A percentile compares a stretch with the other conserved stretches of the same genome.
Conservation (phyloP, 306 rosid genomes). For the Sicyos edulis region DNA sequence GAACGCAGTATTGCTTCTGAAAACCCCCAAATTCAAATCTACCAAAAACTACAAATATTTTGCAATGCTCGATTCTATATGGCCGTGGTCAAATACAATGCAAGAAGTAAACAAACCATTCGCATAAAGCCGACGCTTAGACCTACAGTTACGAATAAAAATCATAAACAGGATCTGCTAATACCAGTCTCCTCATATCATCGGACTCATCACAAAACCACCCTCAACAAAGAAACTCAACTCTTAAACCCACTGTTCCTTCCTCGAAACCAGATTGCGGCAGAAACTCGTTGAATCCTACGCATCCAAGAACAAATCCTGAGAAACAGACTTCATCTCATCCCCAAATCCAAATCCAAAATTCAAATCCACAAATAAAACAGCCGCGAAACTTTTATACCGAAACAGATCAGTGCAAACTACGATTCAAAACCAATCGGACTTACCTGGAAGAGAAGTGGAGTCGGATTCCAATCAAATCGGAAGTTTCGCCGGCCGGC, state of each 20-base stretch:
- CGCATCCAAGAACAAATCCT: background rate
- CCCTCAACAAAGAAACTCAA: conserved; percentile 15
- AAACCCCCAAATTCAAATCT: conserved; percentile 22
- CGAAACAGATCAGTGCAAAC: conserved; percentile 11
- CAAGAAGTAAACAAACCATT: background rate
- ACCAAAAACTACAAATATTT: conserved; percentile 17
- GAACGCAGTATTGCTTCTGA: background rate
- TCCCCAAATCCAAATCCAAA: conserved; percentile 12
- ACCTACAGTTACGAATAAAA: conserved; percentile 7
- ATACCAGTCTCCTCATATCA: background rate
- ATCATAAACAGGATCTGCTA: conserved; percentile 3
- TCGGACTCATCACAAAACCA: conserved; percentile 19
- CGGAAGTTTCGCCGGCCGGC: background rate
- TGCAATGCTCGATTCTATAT: conserved; percentile 22
- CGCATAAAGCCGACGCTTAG: background rate
- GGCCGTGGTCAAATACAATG: conserved; percentile 12
- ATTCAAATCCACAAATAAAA: conserved; percentile 12
- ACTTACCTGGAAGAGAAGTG: conserved; percentile 18
- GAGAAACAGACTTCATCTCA: background rate
- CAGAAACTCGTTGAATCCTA: background rate
- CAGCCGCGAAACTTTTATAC: background rate
- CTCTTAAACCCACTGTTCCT: conserved; percentile 13
- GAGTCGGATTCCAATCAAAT: conserved; percentile 14
- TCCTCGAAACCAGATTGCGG: background rate
- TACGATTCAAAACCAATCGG: conserved; percentile 1